Conservation (phyloP, 257 asterid genomes). For the Thymus quinquecostatus region DNA sequence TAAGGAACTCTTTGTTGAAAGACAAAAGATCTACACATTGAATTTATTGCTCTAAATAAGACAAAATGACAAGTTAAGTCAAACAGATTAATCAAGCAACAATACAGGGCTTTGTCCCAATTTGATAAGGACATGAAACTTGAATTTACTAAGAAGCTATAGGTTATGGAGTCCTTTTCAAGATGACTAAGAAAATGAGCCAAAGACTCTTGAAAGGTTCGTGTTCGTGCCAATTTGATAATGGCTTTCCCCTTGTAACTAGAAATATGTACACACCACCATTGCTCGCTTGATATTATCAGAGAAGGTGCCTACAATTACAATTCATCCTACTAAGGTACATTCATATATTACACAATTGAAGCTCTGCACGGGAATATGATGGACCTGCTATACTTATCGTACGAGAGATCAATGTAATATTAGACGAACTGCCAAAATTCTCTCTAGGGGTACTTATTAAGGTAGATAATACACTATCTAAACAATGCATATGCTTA, state of each 20-base stretch:
- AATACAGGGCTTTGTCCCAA: constrained; percentile 9
- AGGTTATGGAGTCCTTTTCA: constrained; percentile 22
- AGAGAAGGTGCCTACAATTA: constrained; percentile 15
- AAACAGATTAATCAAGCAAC: constrained; percentile 25
- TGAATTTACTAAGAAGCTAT: constrained; percentile 19
- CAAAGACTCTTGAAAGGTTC: neutral
- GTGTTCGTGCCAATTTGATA: constrained; percentile 4
- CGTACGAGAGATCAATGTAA: neutral
- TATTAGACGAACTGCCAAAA: neutral
- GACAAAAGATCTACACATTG: neutral
- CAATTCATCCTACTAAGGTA: neutral
- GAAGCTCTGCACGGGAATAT: neutral
- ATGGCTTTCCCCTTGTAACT: constrained; percentile 13
- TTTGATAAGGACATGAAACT: constrained; percentile 2
- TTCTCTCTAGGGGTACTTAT: constrained; percentile 1
- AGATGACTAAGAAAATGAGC: constrained; percentile 22
- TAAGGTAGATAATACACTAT: constrained; percentile 12
- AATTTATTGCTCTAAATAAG: constrained; percentile 11
- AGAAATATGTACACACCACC: neutral
- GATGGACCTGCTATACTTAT: neutral
- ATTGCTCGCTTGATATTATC: constrained; percentile 10
- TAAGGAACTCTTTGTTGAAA: neutral
- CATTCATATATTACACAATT: neutral
- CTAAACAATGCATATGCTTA: neutral
- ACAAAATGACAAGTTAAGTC: constrained; percentile 22